These are phyloP conservation scores for Larix kaempferi DNA, from an alignment of 75 land plant species.

Conservation along the genomic window DNA sequence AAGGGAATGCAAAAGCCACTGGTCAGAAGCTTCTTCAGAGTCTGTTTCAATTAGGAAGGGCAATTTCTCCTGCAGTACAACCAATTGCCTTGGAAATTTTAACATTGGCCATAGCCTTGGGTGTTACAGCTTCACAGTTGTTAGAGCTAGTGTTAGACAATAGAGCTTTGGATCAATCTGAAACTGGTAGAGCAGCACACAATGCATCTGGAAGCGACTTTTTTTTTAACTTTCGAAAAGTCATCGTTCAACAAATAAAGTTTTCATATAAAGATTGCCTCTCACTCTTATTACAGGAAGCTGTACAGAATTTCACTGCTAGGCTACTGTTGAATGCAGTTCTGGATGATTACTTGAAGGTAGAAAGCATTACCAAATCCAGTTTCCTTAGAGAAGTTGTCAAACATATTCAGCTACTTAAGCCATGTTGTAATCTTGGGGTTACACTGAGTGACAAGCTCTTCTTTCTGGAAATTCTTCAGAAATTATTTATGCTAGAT, in stretches of 20 bases:
- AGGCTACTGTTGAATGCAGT: constrained; percentile 31
- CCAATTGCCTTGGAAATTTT: constrained; percentile 29
- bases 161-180: background rate
- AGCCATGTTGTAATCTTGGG: constrained; percentile 17
- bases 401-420: constrained; percentile 18
- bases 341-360: constrained; percentile 31
- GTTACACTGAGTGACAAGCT: constrained; percentile 22
- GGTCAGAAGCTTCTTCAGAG: constrained; percentile 23
- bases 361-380: constrained; percentile 22
- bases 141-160: constrained; percentile 26
- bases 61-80: constrained; percentile 22
- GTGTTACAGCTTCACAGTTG: constrained; percentile 21
- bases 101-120: constrained; percentile 23
- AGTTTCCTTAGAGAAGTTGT: constrained; percentile 37
- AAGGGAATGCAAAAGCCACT: constrained; percentile 11
- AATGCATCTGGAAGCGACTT: constrained; percentile 26
- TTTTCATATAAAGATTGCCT: constrained; percentile 36
- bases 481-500: constrained; percentile 36
- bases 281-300: constrained; percentile 20
- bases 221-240: constrained; percentile 34
- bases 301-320: constrained; percentile 26
- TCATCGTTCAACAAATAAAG: constrained; percentile 38
- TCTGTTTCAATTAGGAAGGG: constrained; percentile 15
- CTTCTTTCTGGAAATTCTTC: constrained; percentile 35
- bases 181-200: background rate